These are phyloP conservation scores for Adansonia gregorii DNA, from an alignment of 441 rosid species.

Conservation along the genomic window DNA sequence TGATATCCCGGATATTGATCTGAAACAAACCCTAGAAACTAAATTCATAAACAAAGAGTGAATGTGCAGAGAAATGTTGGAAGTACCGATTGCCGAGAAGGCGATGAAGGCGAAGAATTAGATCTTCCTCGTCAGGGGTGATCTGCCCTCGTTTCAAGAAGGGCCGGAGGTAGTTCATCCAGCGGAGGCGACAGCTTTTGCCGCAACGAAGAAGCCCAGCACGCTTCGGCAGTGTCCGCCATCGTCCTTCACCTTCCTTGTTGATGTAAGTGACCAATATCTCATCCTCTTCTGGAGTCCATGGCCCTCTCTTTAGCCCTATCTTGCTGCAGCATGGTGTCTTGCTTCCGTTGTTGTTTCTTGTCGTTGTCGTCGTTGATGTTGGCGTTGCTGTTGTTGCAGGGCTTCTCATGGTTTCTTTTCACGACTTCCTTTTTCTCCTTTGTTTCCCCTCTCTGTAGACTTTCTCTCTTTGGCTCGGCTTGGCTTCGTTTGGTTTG, in stretches of 20 bases:
- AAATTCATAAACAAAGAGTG: not conserved
- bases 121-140: conserved; percentile 30
- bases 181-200: conserved; percentile 30
- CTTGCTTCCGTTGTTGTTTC: conserved; percentile 1
- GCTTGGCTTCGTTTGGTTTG: too few relatives aligned
- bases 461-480: too few relatives aligned
- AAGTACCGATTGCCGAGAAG: conserved; percentile 28
- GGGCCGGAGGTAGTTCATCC: conserved; percentile 33
- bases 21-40: not conserved
- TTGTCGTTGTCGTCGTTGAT: not conserved
- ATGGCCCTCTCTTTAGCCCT: conserved; percentile 27
- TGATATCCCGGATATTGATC: not conserved
- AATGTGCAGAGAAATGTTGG: conserved; percentile 13
- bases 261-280: conserved; percentile 25
- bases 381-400: not conserved
- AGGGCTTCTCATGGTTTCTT: conserved; percentile 22
- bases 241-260: conserved; percentile 29
- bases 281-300: conserved; percentile 30
- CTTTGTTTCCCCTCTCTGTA: not conserved
- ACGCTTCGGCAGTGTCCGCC: conserved; percentile 29
- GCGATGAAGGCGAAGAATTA: conserved; percentile 32
- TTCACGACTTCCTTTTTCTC: too few relatives aligned
- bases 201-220: conserved; percentile 32
- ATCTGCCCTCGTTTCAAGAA: conserved; percentile 28
- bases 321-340: conserved; percentile 24